phyloP scores from a whole-genome alignment of 305 asterid species.

The Rubia tinctorum region DNA sequence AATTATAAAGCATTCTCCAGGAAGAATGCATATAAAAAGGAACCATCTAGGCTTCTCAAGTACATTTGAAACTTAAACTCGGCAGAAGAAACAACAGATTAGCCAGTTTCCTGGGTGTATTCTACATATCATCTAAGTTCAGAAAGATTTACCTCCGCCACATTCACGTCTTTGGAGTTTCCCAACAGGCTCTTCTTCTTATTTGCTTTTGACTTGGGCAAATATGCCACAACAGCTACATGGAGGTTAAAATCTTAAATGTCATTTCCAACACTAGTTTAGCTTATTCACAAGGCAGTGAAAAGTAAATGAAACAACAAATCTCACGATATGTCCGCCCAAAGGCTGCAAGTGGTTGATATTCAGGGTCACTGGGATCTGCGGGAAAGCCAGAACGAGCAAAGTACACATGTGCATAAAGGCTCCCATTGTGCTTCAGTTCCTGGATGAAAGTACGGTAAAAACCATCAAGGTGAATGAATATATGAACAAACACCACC shows the following conservation, averaged over 20 bases:
- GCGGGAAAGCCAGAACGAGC: slow-evolving; percentile 92
- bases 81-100: neutral
- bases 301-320: slow-evolving; percentile 1
- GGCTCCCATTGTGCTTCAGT: slow-evolving; percentile 85
- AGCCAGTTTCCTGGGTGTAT: neutral
- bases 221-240: slow-evolving; percentile 71
- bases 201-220: slow-evolving; percentile 78
- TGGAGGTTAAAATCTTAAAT: slow-evolving; percentile 14
- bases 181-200: slow-evolving; percentile 84
- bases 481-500: neutral
- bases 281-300: neutral
- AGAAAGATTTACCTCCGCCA: slow-evolving; percentile 36
- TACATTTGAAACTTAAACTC: neutral
- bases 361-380: slow-evolving; percentile 90
- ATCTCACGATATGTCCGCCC: slow-evolving; percentile 73
- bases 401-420: slow-evolving; percentile 90
- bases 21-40: slow-evolving; percentile 3
- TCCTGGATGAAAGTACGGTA: slow-evolving; percentile 43
- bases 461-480: slow-evolving; percentile 9
- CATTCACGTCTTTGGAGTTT: slow-evolving; percentile 38
- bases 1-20: neutral
- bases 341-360: slow-evolving; percentile 82
- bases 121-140: neutral
- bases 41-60: neutral
- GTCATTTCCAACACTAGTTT: slow-evolving; percentile 9